These are phyloP conservation scores for Chalciporus sphaerocephalus DNA, from an alignment of 768 basidiomycete genomes.

Conservation along the genomic window DNA sequence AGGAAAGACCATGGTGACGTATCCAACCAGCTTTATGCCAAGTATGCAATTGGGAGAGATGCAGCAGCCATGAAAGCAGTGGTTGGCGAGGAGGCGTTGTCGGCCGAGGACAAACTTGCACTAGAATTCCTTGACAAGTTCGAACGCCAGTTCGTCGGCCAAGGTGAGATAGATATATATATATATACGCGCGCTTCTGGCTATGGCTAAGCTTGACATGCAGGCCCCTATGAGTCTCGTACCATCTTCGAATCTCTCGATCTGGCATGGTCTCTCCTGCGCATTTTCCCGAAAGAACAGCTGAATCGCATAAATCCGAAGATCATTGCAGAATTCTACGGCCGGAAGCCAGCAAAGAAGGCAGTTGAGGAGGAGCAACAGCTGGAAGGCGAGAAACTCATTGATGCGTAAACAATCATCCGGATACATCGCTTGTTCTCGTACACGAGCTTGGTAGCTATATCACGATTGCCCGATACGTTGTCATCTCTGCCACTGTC, in stretches of 20 bases:
- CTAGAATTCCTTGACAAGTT: constrained; percentile 98
- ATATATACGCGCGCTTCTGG: constrained; percentile 8
- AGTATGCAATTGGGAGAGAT: constrained; percentile 96
- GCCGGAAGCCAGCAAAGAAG: constrained; percentile 73
- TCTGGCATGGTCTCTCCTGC: constrained; percentile 91
- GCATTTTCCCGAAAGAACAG: constrained; percentile 98
- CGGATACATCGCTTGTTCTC: not conserved
- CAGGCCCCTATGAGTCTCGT: constrained; percentile 91
- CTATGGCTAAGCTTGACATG: not conserved
- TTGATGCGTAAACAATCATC: constrained; percentile 51
- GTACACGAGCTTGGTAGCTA: not conserved
- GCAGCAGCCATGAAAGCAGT: constrained; percentile 99
- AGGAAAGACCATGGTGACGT: constrained; percentile 99
- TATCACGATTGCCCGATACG: not conserved
- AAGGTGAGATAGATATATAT: constrained; percentile 52
- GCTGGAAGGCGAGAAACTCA: constrained; percentile 45
- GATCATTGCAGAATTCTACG: constrained; percentile 92
- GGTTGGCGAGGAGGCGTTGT: constrained; percentile 96
- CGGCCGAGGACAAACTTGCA: constrained; percentile 91
- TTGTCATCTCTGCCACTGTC: not conserved
- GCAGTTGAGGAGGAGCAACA: constrained; percentile 42
- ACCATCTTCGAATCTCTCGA: constrained; percentile 97
- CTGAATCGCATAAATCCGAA: constrained; percentile 97
- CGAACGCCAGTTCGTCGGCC: constrained; percentile 94
- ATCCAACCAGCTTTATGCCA: constrained; percentile 98